phyloP scores from a whole-genome alignment of 805 yeast genomes.

The Candida arabinofermentans region DNA sequence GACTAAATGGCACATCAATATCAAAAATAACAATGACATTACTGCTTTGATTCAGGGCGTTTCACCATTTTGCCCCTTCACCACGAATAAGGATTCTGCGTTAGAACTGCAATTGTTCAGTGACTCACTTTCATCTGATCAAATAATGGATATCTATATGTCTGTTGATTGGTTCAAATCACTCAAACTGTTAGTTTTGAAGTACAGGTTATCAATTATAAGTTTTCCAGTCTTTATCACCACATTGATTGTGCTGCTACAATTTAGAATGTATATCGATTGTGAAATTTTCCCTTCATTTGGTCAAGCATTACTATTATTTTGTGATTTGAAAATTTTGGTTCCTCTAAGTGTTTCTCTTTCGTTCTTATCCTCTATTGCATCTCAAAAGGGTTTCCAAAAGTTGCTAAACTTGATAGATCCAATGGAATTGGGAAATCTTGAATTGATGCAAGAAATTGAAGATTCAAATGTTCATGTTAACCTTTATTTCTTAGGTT shows the following conservation, averaged over 20 bases:
- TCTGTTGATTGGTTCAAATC: conserved; percentile 55
- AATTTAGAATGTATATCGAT: conserved; percentile 42
- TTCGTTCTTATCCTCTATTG: conserved; percentile 37
- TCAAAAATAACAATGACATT: conserved; percentile 37
- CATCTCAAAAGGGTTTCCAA: conserved; percentile 34
- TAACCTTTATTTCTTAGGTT: conserved; percentile 65
- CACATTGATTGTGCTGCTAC: conserved; percentile 48
- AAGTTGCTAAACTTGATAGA: conserved; percentile 41
- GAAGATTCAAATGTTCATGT: conserved; percentile 35
- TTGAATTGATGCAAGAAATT: conserved; percentile 38
- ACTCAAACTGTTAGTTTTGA: conserved; percentile 62
- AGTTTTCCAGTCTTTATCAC: conserved; percentile 65
- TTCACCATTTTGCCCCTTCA: conserved; percentile 48
- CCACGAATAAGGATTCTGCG: conserved; percentile 17
- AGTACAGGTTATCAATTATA: conserved; percentile 73
- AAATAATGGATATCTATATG: conserved; percentile 37
- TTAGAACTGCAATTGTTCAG: conserved; percentile 47
- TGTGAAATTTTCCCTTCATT: conserved; percentile 40
- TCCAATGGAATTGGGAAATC: conserved; percentile 48
- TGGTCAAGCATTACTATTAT: conserved; percentile 39
- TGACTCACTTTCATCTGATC: conserved; percentile 33
- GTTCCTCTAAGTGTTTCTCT: conserved; percentile 22
- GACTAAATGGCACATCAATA: conserved; percentile 71
- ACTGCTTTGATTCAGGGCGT: conserved; percentile 52
- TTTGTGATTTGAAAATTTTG: conserved; percentile 32